Base-by-base conservation (phyloP, 768 basidiomycete genomes). In the Nidularia pulvinata region DNA sequence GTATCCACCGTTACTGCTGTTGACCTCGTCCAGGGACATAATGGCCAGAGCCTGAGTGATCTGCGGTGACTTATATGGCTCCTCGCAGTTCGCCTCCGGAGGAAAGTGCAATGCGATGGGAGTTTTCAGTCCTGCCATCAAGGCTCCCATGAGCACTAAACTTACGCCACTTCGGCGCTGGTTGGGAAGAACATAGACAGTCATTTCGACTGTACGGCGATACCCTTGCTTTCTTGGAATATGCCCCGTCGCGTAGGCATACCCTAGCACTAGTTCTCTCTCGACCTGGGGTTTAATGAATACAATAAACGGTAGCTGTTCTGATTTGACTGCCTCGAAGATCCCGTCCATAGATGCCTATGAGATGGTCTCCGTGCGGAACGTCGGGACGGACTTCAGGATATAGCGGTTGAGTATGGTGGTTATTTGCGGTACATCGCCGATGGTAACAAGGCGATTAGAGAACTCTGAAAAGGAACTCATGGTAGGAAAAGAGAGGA, bases 371-470 rank as follows among this genome's bases (percentile, higher is more conserved):
- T 65, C 62, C 16, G 48, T 46, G 34, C 58, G 62, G 16, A 64
- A 60, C 9, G 62, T 64, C 16, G 56, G 49, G 25, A 60, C 53
- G 2, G 59, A 54, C 7, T 58, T 53, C 9, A 42, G 32, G 52
- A 65, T 60, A 44, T 62, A 61, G 50, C 58, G 58, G 32, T 65
- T 65, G 49, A 59, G 48, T 36, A 64, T 64, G 7, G 32, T 35
- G 3, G 60, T 52, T 48, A 62, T 59, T 36, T 51, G 57, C 2
- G 57, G 46, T 6, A 64, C 49, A 49, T 64, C 61, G 22, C 37
- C 39, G 0, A 16, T 10, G 1, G 54, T 52, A 10, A 55, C 63
- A 39, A 42, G 51, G 22, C 63, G 58, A 32, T 50, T 44, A 7
- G 53, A 33, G 4, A 39, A 54, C 19, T 19, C 19, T 3, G 39